Evolutionary conservation across 805 yeast genomes (phyloP).

Genomic region (Kodamaea neixiangensis): DNA sequence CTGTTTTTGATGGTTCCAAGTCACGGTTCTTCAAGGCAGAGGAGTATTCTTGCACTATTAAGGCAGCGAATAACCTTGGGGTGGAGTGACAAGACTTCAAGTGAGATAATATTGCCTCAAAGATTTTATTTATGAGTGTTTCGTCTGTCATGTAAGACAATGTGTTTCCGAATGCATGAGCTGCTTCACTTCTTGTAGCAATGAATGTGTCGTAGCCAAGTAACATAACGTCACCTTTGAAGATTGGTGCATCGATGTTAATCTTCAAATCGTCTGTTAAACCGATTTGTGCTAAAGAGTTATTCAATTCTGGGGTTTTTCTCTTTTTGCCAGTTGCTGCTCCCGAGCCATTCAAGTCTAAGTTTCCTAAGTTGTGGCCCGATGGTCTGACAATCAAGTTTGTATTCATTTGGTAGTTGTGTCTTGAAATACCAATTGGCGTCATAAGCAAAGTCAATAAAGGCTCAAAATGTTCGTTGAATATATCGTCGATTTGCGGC

Average conservation of each 20-base stretch:
- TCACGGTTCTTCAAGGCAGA: constrained; percentile 23
- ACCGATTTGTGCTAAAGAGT: constrained; percentile 42
- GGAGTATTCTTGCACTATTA: constrained; percentile 72
- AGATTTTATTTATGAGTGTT: constrained; percentile 39
- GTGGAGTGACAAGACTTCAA: constrained; percentile 71
- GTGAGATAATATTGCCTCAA: constrained; percentile 40
- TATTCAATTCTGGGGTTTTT: constrained; percentile 26
- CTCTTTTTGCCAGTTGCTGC: constrained; percentile 47
- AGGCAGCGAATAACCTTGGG: constrained; percentile 69
- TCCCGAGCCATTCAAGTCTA: constrained; percentile 17
- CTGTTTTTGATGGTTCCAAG: constrained; percentile 16
- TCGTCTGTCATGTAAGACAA: constrained; percentile 50
- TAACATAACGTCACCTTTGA: constrained; percentile 85
- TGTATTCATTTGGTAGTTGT: constrained; percentile 80
- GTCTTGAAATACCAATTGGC: constrained; percentile 92
- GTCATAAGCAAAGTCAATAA: constrained; percentile 75
- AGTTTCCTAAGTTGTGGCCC: constrained; percentile 46
- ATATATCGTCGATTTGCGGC: constrained; percentile 51
- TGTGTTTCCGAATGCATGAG: constrained; percentile 71
- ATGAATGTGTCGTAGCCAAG: constrained; percentile 76
- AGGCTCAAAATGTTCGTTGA: constrained; percentile 59
- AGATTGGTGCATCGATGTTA: constrained; percentile 91
- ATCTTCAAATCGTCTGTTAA: constrained; percentile 59
- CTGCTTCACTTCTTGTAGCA: constrained; percentile 72
- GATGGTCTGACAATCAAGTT: constrained; percentile 78